These are phyloP conservation scores for Tagetes erecta DNA, from an alignment of 129 eudicot genomes.

Conservation along the genomic window DNA sequence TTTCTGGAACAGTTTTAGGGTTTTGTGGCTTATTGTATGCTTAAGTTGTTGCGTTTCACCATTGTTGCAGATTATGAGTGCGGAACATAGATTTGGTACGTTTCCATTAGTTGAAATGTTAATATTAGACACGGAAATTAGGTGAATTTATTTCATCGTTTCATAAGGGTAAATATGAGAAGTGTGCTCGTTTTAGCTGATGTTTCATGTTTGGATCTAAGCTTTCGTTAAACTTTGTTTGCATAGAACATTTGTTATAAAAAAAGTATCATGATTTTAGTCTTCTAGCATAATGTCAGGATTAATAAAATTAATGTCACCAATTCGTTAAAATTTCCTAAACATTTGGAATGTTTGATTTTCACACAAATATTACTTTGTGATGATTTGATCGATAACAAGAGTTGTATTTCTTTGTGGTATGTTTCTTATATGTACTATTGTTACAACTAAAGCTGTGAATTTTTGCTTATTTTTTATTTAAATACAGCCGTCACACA, in stretches of 20 bases:
- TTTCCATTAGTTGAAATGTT: neutral
- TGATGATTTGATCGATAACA: too few relatives aligned
- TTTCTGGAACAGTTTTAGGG: neutral
- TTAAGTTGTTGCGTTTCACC: neutral
- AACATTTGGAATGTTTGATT: too few relatives aligned
- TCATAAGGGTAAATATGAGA: neutral
- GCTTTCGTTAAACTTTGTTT: neutral
- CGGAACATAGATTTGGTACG: neutral
- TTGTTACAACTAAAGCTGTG: neutral
- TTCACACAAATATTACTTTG: too few relatives aligned
- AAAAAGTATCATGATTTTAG: neutral
- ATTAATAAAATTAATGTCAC: neutral
- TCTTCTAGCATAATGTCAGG: neutral
- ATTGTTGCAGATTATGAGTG: neutral
- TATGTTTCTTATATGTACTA: too few relatives aligned
- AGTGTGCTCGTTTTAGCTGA: neutral
- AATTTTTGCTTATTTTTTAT: neutral
- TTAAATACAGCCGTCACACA: constrained; percentile 77
- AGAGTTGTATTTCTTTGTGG: too few relatives aligned
- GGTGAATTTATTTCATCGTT: neutral
- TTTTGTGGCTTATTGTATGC: neutral
- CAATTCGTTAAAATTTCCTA: too few relatives aligned
- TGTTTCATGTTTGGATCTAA: neutral
- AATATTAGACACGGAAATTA: neutral
- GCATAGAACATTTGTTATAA: neutral